phyloP scores from a whole-genome alignment of 2,329 filamentous ascomycete genomes.

The Trichophyton schoenleinii region DNA sequence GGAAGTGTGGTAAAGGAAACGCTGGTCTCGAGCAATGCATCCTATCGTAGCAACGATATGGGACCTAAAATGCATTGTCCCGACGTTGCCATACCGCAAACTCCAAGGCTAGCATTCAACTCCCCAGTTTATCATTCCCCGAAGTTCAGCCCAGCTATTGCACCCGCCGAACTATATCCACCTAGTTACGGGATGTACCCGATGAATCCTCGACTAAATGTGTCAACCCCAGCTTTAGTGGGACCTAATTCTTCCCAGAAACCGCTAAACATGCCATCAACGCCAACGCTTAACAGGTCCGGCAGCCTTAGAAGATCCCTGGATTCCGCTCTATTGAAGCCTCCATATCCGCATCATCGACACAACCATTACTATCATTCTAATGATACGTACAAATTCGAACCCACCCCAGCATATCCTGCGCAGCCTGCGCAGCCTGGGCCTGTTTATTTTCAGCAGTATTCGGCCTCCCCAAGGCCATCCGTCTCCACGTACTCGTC shows the following conservation, averaged over 20 bases:
- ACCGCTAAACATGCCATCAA: background rate
- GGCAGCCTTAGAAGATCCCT: background rate
- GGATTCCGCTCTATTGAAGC: background rate
- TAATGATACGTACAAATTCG: background rate
- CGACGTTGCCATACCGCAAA: background rate
- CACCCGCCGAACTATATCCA: background rate
- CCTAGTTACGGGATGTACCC: background rate
- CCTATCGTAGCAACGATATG: background rate
- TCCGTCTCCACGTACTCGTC: background rate
- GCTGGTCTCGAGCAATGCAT: background rate
- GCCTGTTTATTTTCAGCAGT: background rate
- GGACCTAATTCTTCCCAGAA: background rate
- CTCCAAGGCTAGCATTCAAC: background rate
- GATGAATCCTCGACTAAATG: background rate
- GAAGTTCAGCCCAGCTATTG: background rate
- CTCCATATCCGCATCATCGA: background rate
- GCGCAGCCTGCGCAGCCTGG: background rate
- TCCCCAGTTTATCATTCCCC: background rate
- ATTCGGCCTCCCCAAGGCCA: background rate
- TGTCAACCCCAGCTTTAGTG: background rate
- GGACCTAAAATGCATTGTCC: background rate
- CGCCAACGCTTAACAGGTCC: background rate
- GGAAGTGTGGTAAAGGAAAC: background rate
- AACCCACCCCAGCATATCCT: background rate
- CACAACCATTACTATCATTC: background rate